Evolutionary conservation across 768 basidiomycete species (phyloP).

Genomic region (Terana coerulea): DNA sequence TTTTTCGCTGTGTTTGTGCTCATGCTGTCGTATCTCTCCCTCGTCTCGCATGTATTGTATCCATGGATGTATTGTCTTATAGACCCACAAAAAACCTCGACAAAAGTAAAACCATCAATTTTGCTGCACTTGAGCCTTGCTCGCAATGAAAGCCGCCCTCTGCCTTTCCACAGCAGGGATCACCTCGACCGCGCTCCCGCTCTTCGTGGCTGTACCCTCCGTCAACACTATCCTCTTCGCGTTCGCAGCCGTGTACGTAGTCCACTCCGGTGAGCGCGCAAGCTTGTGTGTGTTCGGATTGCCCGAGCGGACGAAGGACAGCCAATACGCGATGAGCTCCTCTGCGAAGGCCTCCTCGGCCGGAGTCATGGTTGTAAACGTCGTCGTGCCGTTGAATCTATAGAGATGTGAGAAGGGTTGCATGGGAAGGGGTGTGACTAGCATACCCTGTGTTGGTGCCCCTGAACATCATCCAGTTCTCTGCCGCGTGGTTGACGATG

Average conservation of each 20-base stretch:
- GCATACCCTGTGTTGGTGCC: conserved; percentile 58
- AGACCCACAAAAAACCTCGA: no score
- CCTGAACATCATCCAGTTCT: conserved; percentile 68
- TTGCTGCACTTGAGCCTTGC: conserved; percentile 32
- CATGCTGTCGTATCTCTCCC: neutral
- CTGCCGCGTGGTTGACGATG: conserved; percentile 47
- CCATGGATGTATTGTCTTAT: neutral
- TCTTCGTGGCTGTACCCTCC: conserved; percentile 32
- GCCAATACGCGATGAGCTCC: conserved; percentile 63
- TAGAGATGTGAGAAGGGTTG: neutral
- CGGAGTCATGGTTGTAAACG: conserved; percentile 42
- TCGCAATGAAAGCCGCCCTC: conserved; percentile 36
- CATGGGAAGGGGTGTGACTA: neutral
- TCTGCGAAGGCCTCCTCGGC: conserved; percentile 47
- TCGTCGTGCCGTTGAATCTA: conserved; percentile 47
- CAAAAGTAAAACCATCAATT: no score
- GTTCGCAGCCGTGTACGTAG: conserved; percentile 29
- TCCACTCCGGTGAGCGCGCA: conserved; percentile 47
- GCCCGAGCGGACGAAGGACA: conserved; percentile 57
- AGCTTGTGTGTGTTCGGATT: conserved; percentile 57
- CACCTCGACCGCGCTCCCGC: conserved; percentile 39
- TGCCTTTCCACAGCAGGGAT: conserved; percentile 34
- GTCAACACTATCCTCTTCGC: conserved; percentile 44
- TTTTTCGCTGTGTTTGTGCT: neutral
- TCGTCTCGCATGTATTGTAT: neutral